phyloP scores from a whole-genome alignment of 352 stramenopile genomes.

The Pythium utonaiense region DNA sequence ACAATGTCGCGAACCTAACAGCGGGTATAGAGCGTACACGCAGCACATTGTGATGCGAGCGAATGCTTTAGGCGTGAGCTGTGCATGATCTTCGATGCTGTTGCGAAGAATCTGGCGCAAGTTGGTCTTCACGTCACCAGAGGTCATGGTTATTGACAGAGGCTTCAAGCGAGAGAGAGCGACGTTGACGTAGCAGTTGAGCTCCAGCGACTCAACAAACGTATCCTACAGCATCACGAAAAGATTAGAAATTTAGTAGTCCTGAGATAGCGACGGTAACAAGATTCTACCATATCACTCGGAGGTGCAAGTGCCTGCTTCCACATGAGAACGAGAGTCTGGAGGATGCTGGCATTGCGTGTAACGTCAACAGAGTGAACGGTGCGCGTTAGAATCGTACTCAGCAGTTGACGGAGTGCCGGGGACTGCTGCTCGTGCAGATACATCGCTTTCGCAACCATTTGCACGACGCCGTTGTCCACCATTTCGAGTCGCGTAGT shows the following conservation, averaged over 20 bases:
- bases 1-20: constrained; percentile 1
- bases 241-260: too few relatives aligned
- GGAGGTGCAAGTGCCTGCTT: constrained; percentile 21
- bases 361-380: constrained; percentile 8
- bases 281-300: constrained; percentile 26
- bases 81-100: constrained; percentile 22
- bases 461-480: constrained; percentile 15
- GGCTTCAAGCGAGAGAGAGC: constrained; percentile 24
- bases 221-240: constrained; percentile 27
- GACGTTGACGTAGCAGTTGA: constrained; percentile 33
- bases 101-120: constrained; percentile 26
- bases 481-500: constrained; percentile 3
- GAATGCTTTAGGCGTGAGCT: constrained; percentile 25
- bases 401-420: background rate
- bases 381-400: constrained; percentile 3
- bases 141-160: constrained; percentile 7
- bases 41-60: constrained; percentile 30
- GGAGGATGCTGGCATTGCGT: constrained; percentile 14
- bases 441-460: constrained; percentile 17
- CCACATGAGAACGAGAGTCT: constrained; percentile 20
- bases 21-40: constrained; percentile 24
- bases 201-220: constrained; percentile 32
- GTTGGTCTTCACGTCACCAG: constrained; percentile 17
- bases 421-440: constrained; percentile 2
- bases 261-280: too few relatives aligned